phyloP scores from a whole-genome alignment of 495 filamentous ascomycete species.

The Trichoderma parareesei region DNA sequence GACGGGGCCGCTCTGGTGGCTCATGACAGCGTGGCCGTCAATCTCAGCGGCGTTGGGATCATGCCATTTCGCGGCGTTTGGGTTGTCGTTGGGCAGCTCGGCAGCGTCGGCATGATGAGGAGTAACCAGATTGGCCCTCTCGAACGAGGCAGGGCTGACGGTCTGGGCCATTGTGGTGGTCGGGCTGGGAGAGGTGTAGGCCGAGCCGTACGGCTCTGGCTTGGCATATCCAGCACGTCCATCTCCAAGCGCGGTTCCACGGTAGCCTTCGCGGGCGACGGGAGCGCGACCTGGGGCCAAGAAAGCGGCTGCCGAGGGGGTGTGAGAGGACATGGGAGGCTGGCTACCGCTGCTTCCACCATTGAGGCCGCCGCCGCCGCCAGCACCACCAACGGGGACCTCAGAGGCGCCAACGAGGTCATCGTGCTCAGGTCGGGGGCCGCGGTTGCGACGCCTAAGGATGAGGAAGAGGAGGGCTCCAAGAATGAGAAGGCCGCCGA shows the following conservation, averaged over 20 bases:
- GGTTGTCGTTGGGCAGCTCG: background rate
- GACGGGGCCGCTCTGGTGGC: constrained; percentile 9
- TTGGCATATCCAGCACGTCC: constrained; percentile 12
- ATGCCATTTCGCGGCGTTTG: constrained; percentile 5
- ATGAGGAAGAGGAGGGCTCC: background rate
- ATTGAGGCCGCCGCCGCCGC: background rate
- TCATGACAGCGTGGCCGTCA: background rate
- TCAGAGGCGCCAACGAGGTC: constrained; percentile 9
- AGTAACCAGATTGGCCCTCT: background rate
- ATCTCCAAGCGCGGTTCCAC: constrained; percentile 10
- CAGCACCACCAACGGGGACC: constrained; percentile 11
- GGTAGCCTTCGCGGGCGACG: constrained; percentile 7
- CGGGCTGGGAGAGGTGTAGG: constrained; percentile 9
- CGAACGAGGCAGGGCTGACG: constrained; percentile 1
- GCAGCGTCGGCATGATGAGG: constrained; percentile 3
- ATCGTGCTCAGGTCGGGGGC: constrained; percentile 2
- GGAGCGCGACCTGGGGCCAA: constrained; percentile 3
- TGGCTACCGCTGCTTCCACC: background rate
- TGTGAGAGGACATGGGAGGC: constrained; percentile 9
- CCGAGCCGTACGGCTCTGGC: constrained; percentile 11
- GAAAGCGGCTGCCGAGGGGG: constrained; percentile 5
- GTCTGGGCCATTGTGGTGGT: background rate
- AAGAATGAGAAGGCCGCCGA: constrained; percentile 11
- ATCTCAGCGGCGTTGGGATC: background rate
- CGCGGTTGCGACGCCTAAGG: background rate